Base-by-base conservation (phyloP, 768 basidiomycete genomes). In the Lactarius quietus region DNA sequence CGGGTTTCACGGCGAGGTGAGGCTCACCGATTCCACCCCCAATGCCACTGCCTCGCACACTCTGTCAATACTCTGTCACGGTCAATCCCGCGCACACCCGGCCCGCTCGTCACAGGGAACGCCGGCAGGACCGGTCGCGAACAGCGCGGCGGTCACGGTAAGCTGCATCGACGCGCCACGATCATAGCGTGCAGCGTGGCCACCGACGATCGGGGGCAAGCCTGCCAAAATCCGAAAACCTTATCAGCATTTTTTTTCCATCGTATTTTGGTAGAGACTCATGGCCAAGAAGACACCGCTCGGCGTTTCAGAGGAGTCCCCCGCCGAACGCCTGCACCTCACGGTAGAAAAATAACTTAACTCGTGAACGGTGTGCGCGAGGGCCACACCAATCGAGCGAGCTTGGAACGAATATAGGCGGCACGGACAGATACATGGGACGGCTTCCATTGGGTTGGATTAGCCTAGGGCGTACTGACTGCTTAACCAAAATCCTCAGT, bases 21-120 rank as follows among this genome's bases (percentile, higher is more conserved):
- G 12, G 35, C 10, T 18, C n/a, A n/a, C n/a, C n/a, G n/a, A n/a
- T n/a, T n/a, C n/a, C n/a, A n/a, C n/a, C n/a, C n/a, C n/a, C n/a
- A n/a, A 35, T 31, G 56, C 53, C 28, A 23, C 68, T 51, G 55
- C 54, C 23, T 66, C 65, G 15, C 63, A 61, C 10, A 65, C 45
- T 65, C 83, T 83, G n/a, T n/a, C n/a, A n/a, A n/a, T n/a, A n/a
- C n/a, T n/a, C n/a, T n/a, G n/a, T n/a, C n/a, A n/a, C n/a, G n/a
- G 61, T 87, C 86, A 2, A 87, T 76, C 0, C 86, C 83, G 43
- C 81, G 76, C 0, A 80, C 71, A 8, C 84, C 81, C 1, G 88
- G 88, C 69, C 87, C 84, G 57, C 81, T 83, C 3, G 88, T 90
- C 69, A n/a, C n/a, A n/a, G 0, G 88, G 88, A n/a, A 88, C 59